These are phyloP conservation scores for Alternaria arbusti DNA, from an alignment of 2,329 filamentous ascomycete species.

Conservation along the genomic window DNA sequence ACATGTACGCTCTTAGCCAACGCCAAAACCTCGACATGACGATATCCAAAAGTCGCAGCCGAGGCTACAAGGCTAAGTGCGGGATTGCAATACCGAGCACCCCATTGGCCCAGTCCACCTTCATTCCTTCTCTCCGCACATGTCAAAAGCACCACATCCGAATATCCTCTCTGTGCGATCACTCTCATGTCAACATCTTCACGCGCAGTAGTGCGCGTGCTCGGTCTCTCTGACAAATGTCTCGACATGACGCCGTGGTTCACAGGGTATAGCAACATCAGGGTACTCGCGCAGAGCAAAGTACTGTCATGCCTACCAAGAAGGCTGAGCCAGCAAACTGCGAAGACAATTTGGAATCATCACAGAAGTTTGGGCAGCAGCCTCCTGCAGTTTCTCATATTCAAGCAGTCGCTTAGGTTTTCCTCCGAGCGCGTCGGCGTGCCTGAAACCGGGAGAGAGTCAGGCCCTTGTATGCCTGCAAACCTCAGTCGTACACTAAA, in stretches of 20 bases:
- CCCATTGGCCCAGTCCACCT: slow-evolving; percentile 25
- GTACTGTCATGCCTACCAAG: background rate
- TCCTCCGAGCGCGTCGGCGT: slow-evolving; percentile 12
- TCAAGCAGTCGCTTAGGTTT: background rate
- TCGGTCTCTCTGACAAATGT: background rate
- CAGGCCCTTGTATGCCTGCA: slow-evolving; percentile 29
- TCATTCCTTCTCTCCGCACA: background rate
- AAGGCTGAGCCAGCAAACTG: background rate
- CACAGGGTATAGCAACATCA: background rate
- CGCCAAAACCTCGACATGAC: slow-evolving; percentile 24
- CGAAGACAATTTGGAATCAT: background rate
- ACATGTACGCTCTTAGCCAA: slow-evolving; percentile 16
- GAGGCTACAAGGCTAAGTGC: slow-evolving; percentile 36
- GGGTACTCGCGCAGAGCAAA: background rate
- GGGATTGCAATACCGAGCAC: slow-evolving; percentile 25
- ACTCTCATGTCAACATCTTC: background rate
- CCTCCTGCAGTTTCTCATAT: background rate
- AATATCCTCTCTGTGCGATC: background rate
- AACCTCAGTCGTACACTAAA: slow-evolving; percentile 41
- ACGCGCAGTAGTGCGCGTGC: background rate
- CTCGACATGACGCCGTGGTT: background rate
- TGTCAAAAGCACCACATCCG: background rate
- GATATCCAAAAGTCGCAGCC: slow-evolving; percentile 29
- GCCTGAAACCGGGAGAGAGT: slow-evolving; percentile 45
- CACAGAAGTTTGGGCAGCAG: background rate